These are phyloP conservation scores for Pseudocercospora vitis DNA, from an alignment of 2,329 filamentous ascomycete genomes.

Conservation along the genomic window DNA sequence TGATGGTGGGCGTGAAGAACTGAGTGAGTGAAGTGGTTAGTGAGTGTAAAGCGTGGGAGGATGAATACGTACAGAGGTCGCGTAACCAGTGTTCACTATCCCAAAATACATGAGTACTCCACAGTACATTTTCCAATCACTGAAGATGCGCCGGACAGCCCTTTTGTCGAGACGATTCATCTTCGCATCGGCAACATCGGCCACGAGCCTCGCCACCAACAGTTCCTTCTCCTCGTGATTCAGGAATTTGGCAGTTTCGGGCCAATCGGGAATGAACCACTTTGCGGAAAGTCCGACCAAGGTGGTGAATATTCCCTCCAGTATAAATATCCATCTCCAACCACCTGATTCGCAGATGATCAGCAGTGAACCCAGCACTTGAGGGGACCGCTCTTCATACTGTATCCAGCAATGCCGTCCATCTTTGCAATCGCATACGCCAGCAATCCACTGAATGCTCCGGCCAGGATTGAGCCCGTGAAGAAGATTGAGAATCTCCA, in stretches of 20 bases:
- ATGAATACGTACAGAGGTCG: slow-evolving; percentile 31
- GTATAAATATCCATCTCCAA: slow-evolving; percentile 60
- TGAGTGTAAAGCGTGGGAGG: slow-evolving; percentile 36
- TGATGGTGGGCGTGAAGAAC: slow-evolving; percentile 51
- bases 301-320: slow-evolving; percentile 60
- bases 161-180: slow-evolving; percentile 57
- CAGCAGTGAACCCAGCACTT: neutral
- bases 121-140: slow-evolving; percentile 55
- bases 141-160: slow-evolving; percentile 49
- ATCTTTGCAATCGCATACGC: slow-evolving; percentile 47
- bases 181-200: slow-evolving; percentile 47
- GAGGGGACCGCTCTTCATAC: slow-evolving; percentile 42
- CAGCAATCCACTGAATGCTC: slow-evolving; percentile 27
- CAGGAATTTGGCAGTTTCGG: slow-evolving; percentile 52
- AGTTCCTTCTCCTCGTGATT: slow-evolving; percentile 55
- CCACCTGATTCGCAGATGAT: neutral
- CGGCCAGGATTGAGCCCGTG: slow-evolving; percentile 41
- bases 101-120: slow-evolving; percentile 39
- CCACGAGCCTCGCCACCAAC: slow-evolving; percentile 52
- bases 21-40: slow-evolving; percentile 42
- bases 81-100: slow-evolving; percentile 51
- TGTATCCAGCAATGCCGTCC: slow-evolving; percentile 43
- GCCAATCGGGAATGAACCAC: slow-evolving; percentile 54
- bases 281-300: slow-evolving; percentile 49
- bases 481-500: slow-evolving; percentile 26